Evolutionary conservation across 2,329 filamentous ascomycete species (phyloP), one percentile per base, ranked within the genome.

Genomic region (Nemania sp.): DNA sequence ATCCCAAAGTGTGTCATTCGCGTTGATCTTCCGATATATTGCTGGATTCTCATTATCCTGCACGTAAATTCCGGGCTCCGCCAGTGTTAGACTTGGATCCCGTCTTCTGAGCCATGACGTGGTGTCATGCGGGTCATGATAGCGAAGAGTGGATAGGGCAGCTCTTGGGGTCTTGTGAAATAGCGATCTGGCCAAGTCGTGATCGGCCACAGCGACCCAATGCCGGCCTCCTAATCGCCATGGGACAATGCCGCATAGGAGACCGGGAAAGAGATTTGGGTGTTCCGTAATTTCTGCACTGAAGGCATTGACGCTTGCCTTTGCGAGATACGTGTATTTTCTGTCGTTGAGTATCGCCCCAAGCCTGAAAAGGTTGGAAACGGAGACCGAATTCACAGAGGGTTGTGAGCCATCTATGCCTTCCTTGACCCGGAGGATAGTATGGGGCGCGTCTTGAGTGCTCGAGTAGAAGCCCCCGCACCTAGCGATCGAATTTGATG

Each of bases 341-440:
- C 83, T 74, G 59, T 90, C 84, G 41, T 83, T 81, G 0, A 96
- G 77, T 1, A 96, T 70, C 5, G 80, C 80, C 11, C 84, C 84
- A 3, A 97, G 81, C 0, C 90, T 86, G 73, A 94, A 89, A n/a
- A 97, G 77, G 67, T 97, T 97, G 14, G 83, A 81, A 0, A 90
- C 89, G n/a, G 89, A 88, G 5, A 93, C 82, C 33, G 90, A 91
- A 68, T 99, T 99, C 46, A 90, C 88, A 0, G 91, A 94, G 0
- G 94, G 94, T 56, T 94, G 88, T 1, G 91, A 87, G 5, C 90
- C 90, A 71, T 99, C 94, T 81, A 97, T 97, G 60, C 91, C 94
- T 59, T 95, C 91, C 73, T 99, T 99, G 44, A 97, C 81, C 20
- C 93, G 87, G 56, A 97, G 82, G 54, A 97, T 86, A 23, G 88